phyloP scores from a whole-genome alignment of 2,329 filamentous ascomycete species.

The Penicillium sp. region DNA sequence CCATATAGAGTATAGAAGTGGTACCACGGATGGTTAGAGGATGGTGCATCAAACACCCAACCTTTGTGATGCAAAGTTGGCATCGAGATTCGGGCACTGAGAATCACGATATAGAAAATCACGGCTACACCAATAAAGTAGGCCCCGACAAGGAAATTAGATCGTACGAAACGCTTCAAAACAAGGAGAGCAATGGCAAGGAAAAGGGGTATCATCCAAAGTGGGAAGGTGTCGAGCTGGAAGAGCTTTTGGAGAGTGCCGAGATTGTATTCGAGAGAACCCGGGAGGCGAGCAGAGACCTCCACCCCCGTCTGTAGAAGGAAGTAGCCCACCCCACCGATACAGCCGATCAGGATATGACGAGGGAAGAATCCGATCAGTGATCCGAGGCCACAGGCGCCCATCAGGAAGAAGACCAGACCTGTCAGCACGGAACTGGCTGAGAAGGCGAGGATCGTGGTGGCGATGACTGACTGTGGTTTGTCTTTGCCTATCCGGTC shows the following conservation, averaged over 20 bases:
- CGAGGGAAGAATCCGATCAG: slow-evolving; percentile 95
- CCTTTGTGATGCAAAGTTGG: slow-evolving; percentile 63
- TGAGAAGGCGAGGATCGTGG: slow-evolving; percentile 86
- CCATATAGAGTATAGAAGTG: slow-evolving; percentile 95
- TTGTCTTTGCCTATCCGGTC: slow-evolving; percentile 70
- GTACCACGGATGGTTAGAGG: slow-evolving; percentile 85
- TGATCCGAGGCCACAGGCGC: slow-evolving; percentile 78
- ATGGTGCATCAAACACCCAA: slow-evolving; percentile 88
- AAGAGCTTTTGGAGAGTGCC: slow-evolving; percentile 71
- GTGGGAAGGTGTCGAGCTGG: slow-evolving; percentile 63
- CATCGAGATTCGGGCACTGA: slow-evolving; percentile 57
- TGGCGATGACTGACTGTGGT: slow-evolving; percentile 81
- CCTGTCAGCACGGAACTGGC: slow-evolving; percentile 88
- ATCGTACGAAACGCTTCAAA: slow-evolving; percentile 68
- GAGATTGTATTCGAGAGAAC: slow-evolving; percentile 74
- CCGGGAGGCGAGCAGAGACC: slow-evolving; percentile 82
- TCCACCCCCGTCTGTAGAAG: slow-evolving; percentile 86
- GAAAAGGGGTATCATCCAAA: slow-evolving; percentile 76
- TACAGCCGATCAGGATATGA: slow-evolving; percentile 93
- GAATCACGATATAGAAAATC: slow-evolving; percentile 47
- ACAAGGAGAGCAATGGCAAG: slow-evolving; percentile 72
- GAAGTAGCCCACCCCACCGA: slow-evolving; percentile 95
- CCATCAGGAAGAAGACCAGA: slow-evolving; percentile 84
- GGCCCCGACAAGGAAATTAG: slow-evolving; percentile 76
- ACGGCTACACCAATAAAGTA: slow-evolving; percentile 77